Percentiles rank a stretch among this genome's conserved stretches.
These are phyloP conservation scores for Sporisorium iseilematis-ciliati DNA, from an alignment of 1,284 basidiomycete species.

Conservation along the genomic window DNA sequence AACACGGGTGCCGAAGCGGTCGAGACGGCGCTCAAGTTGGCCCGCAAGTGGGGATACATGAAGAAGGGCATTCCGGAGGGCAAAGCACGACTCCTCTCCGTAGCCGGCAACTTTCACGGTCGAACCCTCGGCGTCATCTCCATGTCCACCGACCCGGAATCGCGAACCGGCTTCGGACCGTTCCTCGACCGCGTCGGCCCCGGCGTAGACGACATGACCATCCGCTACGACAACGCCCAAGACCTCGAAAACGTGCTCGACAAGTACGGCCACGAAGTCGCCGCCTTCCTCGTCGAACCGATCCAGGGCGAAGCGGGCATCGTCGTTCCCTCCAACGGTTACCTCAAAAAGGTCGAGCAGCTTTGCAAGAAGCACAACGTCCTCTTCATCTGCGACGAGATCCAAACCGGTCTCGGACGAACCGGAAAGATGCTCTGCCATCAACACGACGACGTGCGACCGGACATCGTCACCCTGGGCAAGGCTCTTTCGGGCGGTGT, in stretches of 20 bases:
- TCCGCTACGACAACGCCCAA: constrained; percentile 71
- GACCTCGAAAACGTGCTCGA: constrained; percentile 87
- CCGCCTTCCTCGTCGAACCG: constrained; percentile 94
- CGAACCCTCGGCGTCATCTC: constrained; percentile 89
- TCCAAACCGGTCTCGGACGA: constrained; percentile 78
- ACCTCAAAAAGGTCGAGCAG: constrained; percentile 81
- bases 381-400: constrained; percentile 95
- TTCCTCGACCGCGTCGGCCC: constrained; percentile 89
- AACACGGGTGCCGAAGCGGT: constrained; percentile 99
- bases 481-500: constrained; percentile 97
- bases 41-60: constrained; percentile 69
- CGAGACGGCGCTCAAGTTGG: constrained; percentile 77
- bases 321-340: constrained; percentile 90
- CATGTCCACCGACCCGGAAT: constrained; percentile 97
- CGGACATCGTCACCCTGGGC: constrained; percentile 92
- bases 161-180: constrained; percentile 87
- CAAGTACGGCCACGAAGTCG: constrained; percentile 83
- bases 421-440: constrained; percentile 74
- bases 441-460: constrained; percentile 83
- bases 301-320: constrained; percentile 99
- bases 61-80: constrained; percentile 85
- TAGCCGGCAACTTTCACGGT: constrained; percentile 94
- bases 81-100: constrained; percentile 88
- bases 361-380: constrained; percentile 95
- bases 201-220: constrained; percentile 60